phyloP scores from a whole-genome alignment of 2,329 filamentous ascomycete genomes.

The Fonsecaea multimorphosa region DNA sequence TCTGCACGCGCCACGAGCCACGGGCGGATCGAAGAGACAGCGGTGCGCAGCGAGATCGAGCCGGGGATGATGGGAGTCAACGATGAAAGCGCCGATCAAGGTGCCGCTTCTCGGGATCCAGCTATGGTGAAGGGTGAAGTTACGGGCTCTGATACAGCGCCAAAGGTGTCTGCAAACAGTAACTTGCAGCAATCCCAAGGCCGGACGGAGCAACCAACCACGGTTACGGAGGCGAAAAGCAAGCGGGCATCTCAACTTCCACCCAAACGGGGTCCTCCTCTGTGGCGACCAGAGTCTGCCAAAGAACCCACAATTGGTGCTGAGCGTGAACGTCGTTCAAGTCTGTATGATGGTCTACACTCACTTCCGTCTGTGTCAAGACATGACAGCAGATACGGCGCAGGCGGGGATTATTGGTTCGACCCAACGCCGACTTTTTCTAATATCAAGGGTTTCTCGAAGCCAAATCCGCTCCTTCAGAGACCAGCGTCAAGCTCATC shows the following conservation, averaged over 20 bases:
- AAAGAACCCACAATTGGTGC: background rate
- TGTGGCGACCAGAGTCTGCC: conserved; percentile 20
- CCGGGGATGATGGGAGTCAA: background rate
- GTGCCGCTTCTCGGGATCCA: background rate
- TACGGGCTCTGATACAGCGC: background rate
- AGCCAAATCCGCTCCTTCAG: conserved; percentile 13
- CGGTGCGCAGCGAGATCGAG: background rate
- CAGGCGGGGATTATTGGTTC: conserved; percentile 36
- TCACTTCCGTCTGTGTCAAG: conserved; percentile 9
- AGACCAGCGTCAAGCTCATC: conserved; percentile 27
- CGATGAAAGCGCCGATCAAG: background rate
- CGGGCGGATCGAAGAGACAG: conserved; percentile 4
- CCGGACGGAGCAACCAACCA: background rate
- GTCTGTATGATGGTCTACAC: conserved; percentile 26
- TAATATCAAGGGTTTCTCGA: background rate
- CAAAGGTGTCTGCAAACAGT: background rate
- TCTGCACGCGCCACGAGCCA: conserved; percentile 9
- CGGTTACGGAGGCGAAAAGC: too few relatives aligned
- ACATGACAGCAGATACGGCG: conserved; percentile 61
- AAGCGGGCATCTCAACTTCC: background rate
- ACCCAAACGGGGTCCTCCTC: conserved; percentile 11
- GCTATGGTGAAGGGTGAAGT: background rate
- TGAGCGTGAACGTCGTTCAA: conserved; percentile 36
- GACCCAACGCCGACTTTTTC: conserved; percentile 23
- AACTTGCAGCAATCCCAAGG: background rate